These are phyloP conservation scores for Carex parvula DNA, from an alignment of 176 grass and related monocot genomes.

Conservation along the genomic window DNA sequence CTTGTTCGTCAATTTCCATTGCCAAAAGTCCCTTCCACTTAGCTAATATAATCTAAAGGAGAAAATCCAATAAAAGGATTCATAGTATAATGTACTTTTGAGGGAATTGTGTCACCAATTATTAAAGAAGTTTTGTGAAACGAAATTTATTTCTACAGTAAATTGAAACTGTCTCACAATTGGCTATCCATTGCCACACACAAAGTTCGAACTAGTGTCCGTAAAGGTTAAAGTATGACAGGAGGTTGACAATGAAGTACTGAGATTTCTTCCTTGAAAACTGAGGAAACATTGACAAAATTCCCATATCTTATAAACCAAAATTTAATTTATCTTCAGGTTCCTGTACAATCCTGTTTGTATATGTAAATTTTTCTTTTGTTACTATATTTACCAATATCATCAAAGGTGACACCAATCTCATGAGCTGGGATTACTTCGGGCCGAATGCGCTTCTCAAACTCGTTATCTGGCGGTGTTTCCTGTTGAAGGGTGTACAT, in stretches of 20 bases:
- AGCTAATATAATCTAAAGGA: neutral
- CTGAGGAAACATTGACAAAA: neutral
- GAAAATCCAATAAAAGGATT: slow-evolving; percentile 5
- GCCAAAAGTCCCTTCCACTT: neutral
- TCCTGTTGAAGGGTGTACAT: slow-evolving; percentile 45
- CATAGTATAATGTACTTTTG: neutral
- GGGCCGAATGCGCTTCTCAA: slow-evolving; percentile 89
- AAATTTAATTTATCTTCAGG: neutral
- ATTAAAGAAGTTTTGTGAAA: neutral
- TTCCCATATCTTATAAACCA: neutral
- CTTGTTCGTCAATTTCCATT: neutral
- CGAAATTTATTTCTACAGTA: neutral
- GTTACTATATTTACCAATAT: slow-evolving; percentile 43
- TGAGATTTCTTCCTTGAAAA: neutral
- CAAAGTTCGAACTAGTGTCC: neutral
- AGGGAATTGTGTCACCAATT: neutral
- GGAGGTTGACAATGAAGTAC: neutral
- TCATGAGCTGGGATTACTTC: slow-evolving; percentile 88
- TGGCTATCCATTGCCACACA: neutral
- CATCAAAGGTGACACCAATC: slow-evolving; percentile 92
- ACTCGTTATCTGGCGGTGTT: slow-evolving; percentile 86
- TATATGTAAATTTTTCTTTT: neutral
- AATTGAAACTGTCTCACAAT: neutral
- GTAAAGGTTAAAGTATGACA: neutral
- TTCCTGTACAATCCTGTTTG: neutral